Evolutionary conservation across 495 filamentous ascomycete genomes (phyloP), one percentile per base, ranked within the genome.

Genomic region (Opeltia flavorubescens): DNA sequence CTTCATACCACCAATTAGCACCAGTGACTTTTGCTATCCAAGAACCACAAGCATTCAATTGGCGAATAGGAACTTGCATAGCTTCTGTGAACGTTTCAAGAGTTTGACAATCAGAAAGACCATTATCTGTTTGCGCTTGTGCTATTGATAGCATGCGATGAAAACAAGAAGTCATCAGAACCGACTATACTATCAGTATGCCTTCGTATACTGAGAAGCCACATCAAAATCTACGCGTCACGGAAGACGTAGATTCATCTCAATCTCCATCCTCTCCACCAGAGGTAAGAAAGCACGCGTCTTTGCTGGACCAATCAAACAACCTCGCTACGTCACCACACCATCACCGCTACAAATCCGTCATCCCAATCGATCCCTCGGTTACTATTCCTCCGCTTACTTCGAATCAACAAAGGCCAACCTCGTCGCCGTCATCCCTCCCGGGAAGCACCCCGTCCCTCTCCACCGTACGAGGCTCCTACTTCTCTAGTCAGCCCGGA

Each of bases 401-500:
- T 24, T 31, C 18, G 25, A 28, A 3, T 24, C 30, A 31, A 15
- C 44, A 35, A 24, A 47, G 44, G 39, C 30, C 30, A 18, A 21
- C 23, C n/a, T 47, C 46, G 2, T 54, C 52, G 21, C 39, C 52
- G 18, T 41, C 46, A 7, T 44, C 52, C 15, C 48, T 23, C 5
- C 1, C 36, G 31, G 24, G 30, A 38, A 36, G 25, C 27, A 34
- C 44, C 44, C 21, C 36, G 1, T 35, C 42, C 7, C 45, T 46
- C 12, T 18, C 31, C 12, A 28, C 31, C 30, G 26, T n/a, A 13
- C 8, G 27, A n/a, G 47, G 38, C 15, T 63, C 61, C 12, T 65
- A 65, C 43, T 63, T 63, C 43, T 48, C 55, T n/a, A 49, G 42
- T 18, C 61, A 65, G 42, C 51, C 54, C 13, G 43, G 52, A 30